phyloP scores from a whole-genome alignment of 148 eudicot genomes.

The Linanthus parryae region DNA sequence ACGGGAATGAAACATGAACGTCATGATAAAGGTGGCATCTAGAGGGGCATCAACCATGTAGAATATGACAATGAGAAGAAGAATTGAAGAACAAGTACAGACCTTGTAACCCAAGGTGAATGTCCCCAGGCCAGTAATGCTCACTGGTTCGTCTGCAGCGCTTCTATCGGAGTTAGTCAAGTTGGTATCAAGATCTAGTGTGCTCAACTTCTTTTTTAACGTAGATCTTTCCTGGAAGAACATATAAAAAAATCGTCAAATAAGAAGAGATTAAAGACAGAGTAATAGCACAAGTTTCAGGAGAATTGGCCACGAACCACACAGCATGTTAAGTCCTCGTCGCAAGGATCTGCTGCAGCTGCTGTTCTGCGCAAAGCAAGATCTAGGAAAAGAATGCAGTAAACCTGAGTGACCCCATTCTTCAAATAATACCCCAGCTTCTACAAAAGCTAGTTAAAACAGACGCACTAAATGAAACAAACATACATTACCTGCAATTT shows the following conservation, averaged over 20 bases:
- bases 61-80: too few relatives aligned
- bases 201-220: constrained; percentile 58
- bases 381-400: constrained; percentile 90
- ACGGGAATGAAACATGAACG: too few relatives aligned
- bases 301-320: constrained; percentile 48
- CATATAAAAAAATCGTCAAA: constrained; percentile 8
- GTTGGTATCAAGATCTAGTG: constrained; percentile 74
- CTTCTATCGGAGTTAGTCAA: constrained; percentile 31
- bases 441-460: background rate
- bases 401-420: too few relatives aligned
- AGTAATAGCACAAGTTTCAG: background rate
- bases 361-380: constrained; percentile 90
- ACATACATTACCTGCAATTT: constrained; percentile 71
- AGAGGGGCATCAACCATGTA: too few relatives aligned
- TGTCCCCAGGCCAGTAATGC: constrained; percentile 82
- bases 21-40: too few relatives aligned
- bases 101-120: constrained; percentile 88
- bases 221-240: constrained; percentile 64
- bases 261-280: too few relatives aligned
- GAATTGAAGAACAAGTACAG: background rate
- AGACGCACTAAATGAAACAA: constrained; percentile 9
- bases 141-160: constrained; percentile 67
- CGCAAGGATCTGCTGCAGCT: constrained; percentile 89
- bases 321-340: constrained; percentile 84
- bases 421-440: background rate